These are phyloP conservation scores for Solanum medicagineum DNA, from an alignment of 257 asterid species.

Conservation along the genomic window DNA sequence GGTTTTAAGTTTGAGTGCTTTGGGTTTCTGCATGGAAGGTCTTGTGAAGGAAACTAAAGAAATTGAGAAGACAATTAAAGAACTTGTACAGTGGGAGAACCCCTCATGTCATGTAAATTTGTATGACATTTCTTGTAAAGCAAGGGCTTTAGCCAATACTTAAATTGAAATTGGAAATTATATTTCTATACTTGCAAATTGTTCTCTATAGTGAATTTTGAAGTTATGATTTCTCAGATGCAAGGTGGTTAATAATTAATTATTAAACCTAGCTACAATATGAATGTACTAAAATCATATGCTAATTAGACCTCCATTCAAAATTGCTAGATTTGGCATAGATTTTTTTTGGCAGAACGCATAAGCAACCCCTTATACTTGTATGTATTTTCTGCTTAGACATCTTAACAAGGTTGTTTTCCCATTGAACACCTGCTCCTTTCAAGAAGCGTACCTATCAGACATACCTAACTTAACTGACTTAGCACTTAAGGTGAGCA, in stretches of 20 bases:
- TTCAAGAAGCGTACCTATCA: too few relatives aligned
- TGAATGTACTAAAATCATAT: not conserved
- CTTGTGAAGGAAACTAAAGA: conserved; percentile 42
- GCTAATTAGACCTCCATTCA: not conserved
- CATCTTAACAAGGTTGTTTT: too few relatives aligned
- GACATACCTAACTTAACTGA: too few relatives aligned
- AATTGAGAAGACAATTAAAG: conserved; percentile 54
- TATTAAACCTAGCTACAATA: not conserved
- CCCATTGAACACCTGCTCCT: too few relatives aligned
- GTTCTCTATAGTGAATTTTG: not conserved
- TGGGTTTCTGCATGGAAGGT: conserved; percentile 49
- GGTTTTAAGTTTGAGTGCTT: conserved; percentile 41
- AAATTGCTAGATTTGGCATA: not conserved
- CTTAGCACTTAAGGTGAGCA: too few relatives aligned
- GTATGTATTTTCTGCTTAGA: too few relatives aligned
- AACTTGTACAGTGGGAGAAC: conserved; percentile 75
- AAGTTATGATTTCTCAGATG: not conserved
- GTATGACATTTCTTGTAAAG: conserved; percentile 44
- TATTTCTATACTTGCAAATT: not conserved
- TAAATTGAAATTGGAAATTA: not conserved
- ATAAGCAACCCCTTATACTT: too few relatives aligned
- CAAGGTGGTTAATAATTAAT: not conserved
- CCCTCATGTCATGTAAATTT: conserved; percentile 56
- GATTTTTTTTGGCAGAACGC: too few relatives aligned
- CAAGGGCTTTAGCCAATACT: conserved; percentile 22